Percentiles rank a stretch among this genome's conserved stretches.
These are phyloP conservation scores for Fusarium globosum DNA, from an alignment of 2,329 filamentous ascomycete genomes.

Conservation along the genomic window DNA sequence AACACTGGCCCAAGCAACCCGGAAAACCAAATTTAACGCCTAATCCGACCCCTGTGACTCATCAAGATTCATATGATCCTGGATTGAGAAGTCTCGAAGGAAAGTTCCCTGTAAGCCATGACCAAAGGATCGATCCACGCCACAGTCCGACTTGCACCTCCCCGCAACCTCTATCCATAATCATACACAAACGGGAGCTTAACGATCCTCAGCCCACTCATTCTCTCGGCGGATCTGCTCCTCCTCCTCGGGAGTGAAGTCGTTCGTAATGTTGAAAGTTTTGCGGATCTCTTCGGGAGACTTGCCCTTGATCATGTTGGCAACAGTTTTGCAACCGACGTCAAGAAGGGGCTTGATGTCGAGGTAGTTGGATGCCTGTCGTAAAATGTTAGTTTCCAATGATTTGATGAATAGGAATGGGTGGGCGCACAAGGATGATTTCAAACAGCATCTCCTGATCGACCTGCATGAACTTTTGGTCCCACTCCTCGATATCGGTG, in stretches of 20 bases:
- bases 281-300: conserved; percentile 99
- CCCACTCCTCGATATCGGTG: conserved; percentile 99
- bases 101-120: neutral
- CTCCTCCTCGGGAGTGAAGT: conserved; percentile 98
- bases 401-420: neutral
- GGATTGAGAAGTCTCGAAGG: neutral
- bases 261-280: conserved; percentile 99
- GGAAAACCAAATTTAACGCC: conserved; percentile 43
- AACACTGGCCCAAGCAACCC: conserved; percentile 34
- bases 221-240: conserved; percentile 96
- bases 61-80: conserved; percentile 17
- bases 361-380: conserved; percentile 93
- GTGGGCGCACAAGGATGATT: conserved; percentile 85
- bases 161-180: neutral
- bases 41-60: conserved; percentile 25
- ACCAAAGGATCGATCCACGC: neutral
- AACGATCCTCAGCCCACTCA: conserved; percentile 89
- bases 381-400: conserved; percentile 34
- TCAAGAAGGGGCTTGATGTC: conserved; percentile 99
- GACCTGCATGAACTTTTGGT: conserved; percentile 99
- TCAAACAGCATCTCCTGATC: conserved; percentile 99
- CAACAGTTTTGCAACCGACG: conserved; percentile 98
- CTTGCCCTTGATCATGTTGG: conserved; percentile 99
- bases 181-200: conserved; percentile 44
- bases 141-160: neutral